Percentiles rank a stretch among this genome's conserved stretches.
These are phyloP conservation scores for Eucalyptus pauciflora DNA, from an alignment of 345 rosid species.

Conservation along the genomic window DNA sequence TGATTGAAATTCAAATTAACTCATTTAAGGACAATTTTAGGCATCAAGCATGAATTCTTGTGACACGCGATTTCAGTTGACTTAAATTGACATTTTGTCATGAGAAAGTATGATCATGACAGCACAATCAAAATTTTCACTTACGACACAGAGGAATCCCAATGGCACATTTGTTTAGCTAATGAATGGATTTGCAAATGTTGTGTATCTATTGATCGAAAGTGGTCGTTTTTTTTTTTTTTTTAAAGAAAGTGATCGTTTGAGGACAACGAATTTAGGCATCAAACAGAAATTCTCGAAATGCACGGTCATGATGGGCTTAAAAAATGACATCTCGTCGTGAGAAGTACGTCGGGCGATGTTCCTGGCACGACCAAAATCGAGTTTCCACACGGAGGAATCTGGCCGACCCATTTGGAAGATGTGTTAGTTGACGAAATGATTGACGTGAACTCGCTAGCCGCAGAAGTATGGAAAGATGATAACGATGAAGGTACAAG, in stretches of 20 bases:
- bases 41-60: background rate
- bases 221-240: too few species aligned
- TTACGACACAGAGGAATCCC: background rate
- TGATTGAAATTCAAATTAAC: background rate
- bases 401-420: background rate
- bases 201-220: too few species aligned
- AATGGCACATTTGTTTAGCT: background rate
- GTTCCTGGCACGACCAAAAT: background rate
- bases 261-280: too few species aligned
- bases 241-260: too few species aligned
- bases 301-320: too few species aligned
- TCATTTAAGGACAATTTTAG: background rate
- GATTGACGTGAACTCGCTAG: background rate
- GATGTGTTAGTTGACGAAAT: background rate
- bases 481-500: background rate
- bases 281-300: too few species aligned
- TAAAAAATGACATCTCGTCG: too few species aligned
- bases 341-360: background rate
- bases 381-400: background rate
- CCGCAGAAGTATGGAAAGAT: background rate
- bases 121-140: background rate
- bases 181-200: too few species aligned
- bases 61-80: too few species aligned
- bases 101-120: too few species aligned
- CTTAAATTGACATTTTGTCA: background rate